Evolutionary conservation across 2,329 filamentous ascomycete genomes (phyloP).

Genomic region (Diplodia intermedia): DNA sequence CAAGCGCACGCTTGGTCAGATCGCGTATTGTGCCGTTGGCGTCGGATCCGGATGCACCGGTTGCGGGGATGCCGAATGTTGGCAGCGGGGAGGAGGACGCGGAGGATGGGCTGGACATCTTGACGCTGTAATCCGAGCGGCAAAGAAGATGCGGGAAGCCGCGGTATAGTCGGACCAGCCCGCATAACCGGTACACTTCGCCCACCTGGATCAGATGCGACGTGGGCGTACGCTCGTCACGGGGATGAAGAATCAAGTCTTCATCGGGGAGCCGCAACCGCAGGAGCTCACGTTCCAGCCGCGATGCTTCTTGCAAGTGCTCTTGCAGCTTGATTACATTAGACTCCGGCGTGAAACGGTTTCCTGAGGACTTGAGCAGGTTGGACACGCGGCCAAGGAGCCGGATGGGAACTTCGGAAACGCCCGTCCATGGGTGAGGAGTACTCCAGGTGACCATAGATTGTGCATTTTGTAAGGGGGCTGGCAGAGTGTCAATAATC

Average conservation of each 20-base stretch:
- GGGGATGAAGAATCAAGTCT: not conserved
- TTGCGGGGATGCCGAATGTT: not conserved
- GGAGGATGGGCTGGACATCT: not conserved
- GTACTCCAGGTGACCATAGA: not conserved
- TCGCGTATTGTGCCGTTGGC: not conserved
- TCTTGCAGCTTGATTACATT: not conserved
- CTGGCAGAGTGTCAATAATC: not conserved
- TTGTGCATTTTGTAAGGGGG: not conserved
- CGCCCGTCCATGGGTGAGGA: not conserved
- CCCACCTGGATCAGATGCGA: not conserved
- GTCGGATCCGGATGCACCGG: not conserved
- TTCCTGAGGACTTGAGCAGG: not conserved
- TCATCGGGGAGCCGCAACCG: not conserved
- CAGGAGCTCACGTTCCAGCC: not conserved
- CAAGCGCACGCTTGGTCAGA: not conserved
- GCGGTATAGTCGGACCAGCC: not conserved
- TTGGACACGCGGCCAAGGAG: not conserved
- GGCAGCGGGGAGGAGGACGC: not conserved
- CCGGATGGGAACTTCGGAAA: not conserved
- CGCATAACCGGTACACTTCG: not conserved
- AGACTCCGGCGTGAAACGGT: not conserved
- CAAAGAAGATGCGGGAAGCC: not conserved
- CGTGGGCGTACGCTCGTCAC: not conserved
- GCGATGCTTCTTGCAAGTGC: not conserved
- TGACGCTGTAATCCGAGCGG: not conserved